A percentile compares a stretch with the other conserved stretches of the same genome.
Evolutionary conservation across 257 asterid species (phyloP).

Genomic region (Solanum stenotomum): DNA sequence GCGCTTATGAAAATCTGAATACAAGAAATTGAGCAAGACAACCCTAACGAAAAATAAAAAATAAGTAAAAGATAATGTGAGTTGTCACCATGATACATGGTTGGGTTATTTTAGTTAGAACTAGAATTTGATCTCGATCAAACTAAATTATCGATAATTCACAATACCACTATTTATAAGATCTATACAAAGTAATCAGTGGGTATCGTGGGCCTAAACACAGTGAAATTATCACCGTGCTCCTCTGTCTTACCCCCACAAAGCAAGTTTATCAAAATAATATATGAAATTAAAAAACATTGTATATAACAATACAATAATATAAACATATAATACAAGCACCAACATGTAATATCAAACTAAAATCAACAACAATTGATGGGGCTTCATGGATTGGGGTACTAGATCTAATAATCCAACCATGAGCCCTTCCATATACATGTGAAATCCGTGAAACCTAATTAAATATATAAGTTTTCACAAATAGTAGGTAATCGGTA

Average conservation of each 20-base stretch:
- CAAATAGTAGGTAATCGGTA: not conserved
- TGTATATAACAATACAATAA: not conserved
- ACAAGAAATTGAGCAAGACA: not conserved
- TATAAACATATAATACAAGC: not conserved
- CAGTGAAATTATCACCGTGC: not conserved
- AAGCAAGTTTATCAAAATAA: not conserved
- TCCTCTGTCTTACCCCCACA: not conserved
- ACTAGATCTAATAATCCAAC: not conserved
- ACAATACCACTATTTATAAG: not conserved
- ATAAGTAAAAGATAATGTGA: not conserved
- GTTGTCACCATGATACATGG: not conserved
- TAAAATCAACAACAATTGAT: not conserved
- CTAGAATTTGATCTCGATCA: not conserved
- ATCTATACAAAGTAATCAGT: not conserved
- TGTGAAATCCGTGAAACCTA: not conserved
- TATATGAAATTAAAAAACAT: not conserved
- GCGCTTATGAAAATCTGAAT: not conserved
- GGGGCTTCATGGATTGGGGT: no score
- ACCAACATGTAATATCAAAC: not conserved
- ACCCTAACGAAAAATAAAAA: not conserved
- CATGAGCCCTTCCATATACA: not conserved
- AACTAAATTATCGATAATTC: no score
- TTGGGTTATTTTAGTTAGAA: not conserved
- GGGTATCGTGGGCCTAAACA: not conserved
- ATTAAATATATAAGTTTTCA: not conserved